These are phyloP conservation scores for Pelargonium fulgidum DNA, from an alignment of 441 rosid species.

Conservation along the genomic window DNA sequence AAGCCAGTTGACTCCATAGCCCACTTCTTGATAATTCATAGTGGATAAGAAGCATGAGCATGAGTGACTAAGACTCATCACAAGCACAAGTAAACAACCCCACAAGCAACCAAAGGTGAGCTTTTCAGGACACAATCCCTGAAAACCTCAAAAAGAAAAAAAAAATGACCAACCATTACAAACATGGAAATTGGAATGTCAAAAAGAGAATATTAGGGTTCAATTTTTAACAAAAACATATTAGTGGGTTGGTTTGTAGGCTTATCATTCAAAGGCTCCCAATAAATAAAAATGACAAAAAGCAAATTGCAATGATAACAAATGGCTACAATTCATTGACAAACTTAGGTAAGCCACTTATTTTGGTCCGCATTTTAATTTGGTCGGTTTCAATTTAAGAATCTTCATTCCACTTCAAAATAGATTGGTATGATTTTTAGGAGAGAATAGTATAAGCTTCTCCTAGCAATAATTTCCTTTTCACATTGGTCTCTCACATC, in stretches of 20 bases:
- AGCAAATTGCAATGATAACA: slow-evolving; percentile 24
- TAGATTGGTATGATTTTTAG: background rate
- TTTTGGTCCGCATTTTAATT: slow-evolving; percentile 23
- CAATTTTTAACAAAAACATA: slow-evolving; percentile 5
- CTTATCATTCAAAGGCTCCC: slow-evolving; percentile 14
- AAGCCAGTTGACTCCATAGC: slow-evolving; percentile 25
- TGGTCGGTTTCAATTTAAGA: slow-evolving; percentile 6
- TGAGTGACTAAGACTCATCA: slow-evolving; percentile 2
- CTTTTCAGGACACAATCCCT: slow-evolving; percentile 25
- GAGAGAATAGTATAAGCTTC: background rate
- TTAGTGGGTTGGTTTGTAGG: slow-evolving; percentile 20
- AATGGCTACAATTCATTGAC: slow-evolving; percentile 22
- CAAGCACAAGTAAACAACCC: slow-evolving; percentile 15
- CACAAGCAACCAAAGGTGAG: slow-evolving; percentile 30
- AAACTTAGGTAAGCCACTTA: background rate
- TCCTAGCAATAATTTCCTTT: too few species aligned
- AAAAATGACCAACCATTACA: too few species aligned
- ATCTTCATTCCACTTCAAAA: background rate
- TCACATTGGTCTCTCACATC: too few species aligned
- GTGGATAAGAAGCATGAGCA: slow-evolving; percentile 2
- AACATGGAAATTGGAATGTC: slow-evolving; percentile 17
- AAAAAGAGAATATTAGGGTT: slow-evolving; percentile 16
- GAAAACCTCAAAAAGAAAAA: slow-evolving; percentile 7
- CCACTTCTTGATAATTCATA: too few species aligned
- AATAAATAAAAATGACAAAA: background rate